phyloP scores from a whole-genome alignment of 495 filamentous ascomycete genomes.

The Durotheca rogersii region DNA sequence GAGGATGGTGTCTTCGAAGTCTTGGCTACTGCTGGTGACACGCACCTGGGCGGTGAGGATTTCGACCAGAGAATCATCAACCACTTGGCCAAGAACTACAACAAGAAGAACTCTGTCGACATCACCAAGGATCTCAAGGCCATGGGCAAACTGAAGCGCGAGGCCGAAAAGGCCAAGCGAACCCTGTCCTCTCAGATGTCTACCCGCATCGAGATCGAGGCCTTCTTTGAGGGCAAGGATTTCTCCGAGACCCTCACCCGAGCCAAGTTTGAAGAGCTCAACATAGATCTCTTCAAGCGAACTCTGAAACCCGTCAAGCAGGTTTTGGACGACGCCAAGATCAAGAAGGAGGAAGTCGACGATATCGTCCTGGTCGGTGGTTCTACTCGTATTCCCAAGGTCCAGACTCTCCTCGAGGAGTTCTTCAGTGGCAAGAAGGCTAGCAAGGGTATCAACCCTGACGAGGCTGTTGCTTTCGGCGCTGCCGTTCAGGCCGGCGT shows the following conservation, averaged over 20 bases:
- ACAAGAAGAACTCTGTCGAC: constrained; percentile 95
- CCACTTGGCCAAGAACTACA: constrained; percentile 96
- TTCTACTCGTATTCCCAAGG: constrained; percentile 96
- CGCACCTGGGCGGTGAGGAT: constrained; percentile 99
- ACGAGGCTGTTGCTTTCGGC: constrained; percentile 97
- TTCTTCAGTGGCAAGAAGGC: constrained; percentile 93
- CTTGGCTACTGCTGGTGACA: constrained; percentile 96
- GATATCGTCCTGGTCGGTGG: constrained; percentile 92
- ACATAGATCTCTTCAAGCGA: constrained; percentile 98
- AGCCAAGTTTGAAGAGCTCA: constrained; percentile 98
- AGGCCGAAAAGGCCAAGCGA: constrained; percentile 99
- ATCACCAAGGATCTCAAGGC: constrained; percentile 95
- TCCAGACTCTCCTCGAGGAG: constrained; percentile 91
- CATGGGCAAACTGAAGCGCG: constrained; percentile 99
- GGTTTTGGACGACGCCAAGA: constrained; percentile 88
- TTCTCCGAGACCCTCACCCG: constrained; percentile 98
- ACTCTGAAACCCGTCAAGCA: constrained; percentile 99
- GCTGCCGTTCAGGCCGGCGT: constrained; percentile 97
- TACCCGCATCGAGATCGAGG: constrained; percentile 96
- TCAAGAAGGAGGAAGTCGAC: constrained; percentile 81
- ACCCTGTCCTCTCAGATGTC: constrained; percentile 98
- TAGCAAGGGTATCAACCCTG: constrained; percentile 97
- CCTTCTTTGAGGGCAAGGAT: constrained; percentile 94
- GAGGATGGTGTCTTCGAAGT: constrained; percentile 99
- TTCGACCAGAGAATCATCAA: constrained; percentile 98